Base-by-base conservation (phyloP, 805 yeast genomes). In the Monosporozyma aerobia region DNA sequence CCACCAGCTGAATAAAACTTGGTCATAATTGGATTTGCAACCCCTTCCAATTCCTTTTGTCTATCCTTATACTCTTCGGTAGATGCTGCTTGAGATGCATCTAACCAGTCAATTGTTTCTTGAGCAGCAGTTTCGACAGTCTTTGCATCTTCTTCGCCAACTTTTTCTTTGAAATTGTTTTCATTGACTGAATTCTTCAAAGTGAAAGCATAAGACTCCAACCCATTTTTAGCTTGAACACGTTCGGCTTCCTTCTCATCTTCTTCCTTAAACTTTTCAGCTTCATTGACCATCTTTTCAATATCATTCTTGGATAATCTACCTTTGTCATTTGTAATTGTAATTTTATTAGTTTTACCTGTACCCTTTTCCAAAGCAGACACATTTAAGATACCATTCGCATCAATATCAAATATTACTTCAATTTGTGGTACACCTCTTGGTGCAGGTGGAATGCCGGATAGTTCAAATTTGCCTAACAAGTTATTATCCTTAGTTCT, bases 371-470 rank as follows among this genome's bases (percentile, higher is more conserved):
- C 98, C 63, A 90, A 79, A 55, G 97, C 97, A 62, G 95, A 85
- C 54, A 90, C 97, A 74, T 90, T 90, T 76, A 90, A 79, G 76
- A 90, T 90, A 79, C 97, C 97, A 75, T 90, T 90, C 61, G 97
- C 97, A 74, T 90, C 97, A 68, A 90, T 78, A 73, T 90, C 97
- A 70, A 90, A 90, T 66, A 96, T 90, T 62, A 90, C 97, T 80
- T 90, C 97, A 66, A 90, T 85, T 79, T 90, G 96, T 69, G 97
- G 97, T 60, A 87, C 95, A 81, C 97, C 97, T 78, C 97, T 89
- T 77, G 97, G 97, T 46, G 97, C 97, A 64, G 97, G 97, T 68
- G 97, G 97, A 60, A 90, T 90, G 72, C 97, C 97, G 60, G 94
- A 75, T 67, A 90, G 83, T 77, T 90, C 97, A 76, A 90, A 90